Evolutionary conservation across 441 rosid genomes (phyloP), one percentile per base, ranked within the genome.

Genomic region (Gossypium davidsonii): DNA sequence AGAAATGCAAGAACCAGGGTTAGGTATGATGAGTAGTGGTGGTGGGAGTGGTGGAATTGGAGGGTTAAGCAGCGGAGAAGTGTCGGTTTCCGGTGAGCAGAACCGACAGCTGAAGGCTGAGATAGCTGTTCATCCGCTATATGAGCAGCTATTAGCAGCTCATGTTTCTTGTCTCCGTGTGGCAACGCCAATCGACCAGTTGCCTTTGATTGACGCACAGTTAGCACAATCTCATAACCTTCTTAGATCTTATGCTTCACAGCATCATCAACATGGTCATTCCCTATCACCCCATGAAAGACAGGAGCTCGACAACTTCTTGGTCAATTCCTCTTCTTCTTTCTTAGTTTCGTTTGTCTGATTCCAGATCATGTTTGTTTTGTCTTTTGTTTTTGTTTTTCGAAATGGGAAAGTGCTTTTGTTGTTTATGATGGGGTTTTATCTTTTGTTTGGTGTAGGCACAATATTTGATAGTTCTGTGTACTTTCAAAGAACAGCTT

Each of bases 151-250:
- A 14, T 66, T 92, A 39, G 70, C 97, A 2, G 98, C 97, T 8
- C 98, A 94, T 76, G 94, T 92, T 55, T 83, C 97, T 8, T 92
- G 98, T 80, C 86, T 94, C 6, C 87, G 97, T 56, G 97, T 92
- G n/a, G 98, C 97, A 4, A 94, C 98, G 26, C 98, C 98, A 4
- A 90, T 94, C 61, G 98, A 94, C 81, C 98, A 94, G 78, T 81
- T 94, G 74, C 97, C 98, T 31, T 85, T 87, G 51, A 94, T 94
- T 76, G 97, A 94, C 77, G 88, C 97, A 15, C 98, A 94, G 87
- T 86, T 94, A 26, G 83, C 97, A 9, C 94, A 88, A 63, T 88
- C 98, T 59, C 93, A 88, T 61, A 88, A 88, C 77, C 83, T 90
- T 78, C 94, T 89, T 55, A 89, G 97, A 81, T 87, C 97, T 70